phyloP scores from a whole-genome alignment of 495 filamentous ascomycete species.

The Aspergillus haitiensis region DNA sequence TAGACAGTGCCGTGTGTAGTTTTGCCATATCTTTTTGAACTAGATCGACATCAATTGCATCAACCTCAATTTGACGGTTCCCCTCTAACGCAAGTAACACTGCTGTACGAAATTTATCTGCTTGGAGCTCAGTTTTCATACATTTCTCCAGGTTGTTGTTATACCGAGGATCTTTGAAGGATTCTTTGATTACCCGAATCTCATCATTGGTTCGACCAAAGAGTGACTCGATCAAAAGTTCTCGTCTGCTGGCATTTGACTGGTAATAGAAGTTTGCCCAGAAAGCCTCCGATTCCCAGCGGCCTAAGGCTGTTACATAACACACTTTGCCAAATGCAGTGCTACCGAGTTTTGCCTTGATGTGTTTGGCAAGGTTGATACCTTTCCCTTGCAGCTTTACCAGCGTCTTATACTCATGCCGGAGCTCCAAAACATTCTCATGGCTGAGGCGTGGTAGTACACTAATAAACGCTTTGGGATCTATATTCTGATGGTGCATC shows the following conservation, averaged over 20 bases:
- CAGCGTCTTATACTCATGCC: conserved; percentile 83
- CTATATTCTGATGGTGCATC: conserved; percentile 61
- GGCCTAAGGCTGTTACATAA: conserved; percentile 85
- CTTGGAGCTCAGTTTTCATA: conserved; percentile 87
- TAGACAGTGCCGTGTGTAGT: conserved; percentile 66
- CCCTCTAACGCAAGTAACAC: conserved; percentile 81
- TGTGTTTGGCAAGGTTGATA: conserved; percentile 95
- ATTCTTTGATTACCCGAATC: conserved; percentile 84
- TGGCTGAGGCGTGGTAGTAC: conserved; percentile 80
- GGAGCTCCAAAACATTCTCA: conserved; percentile 80
- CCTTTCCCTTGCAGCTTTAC: conserved; percentile 79
- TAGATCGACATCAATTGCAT: conserved; percentile 55
- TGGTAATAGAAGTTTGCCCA: conserved; percentile 99
- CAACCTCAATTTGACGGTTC: conserved; percentile 73
- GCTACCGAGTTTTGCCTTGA: conserved; percentile 70
- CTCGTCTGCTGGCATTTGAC: conserved; percentile 73
- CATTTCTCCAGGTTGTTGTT: conserved; percentile 73
- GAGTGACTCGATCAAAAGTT: conserved; percentile 87
- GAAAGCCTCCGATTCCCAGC: conserved; percentile 92
- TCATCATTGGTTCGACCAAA: conserved; percentile 90
- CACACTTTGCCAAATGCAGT: conserved; percentile 81
- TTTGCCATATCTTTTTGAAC: conserved; percentile 70
- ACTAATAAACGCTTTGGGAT: conserved; percentile 70
- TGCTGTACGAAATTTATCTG: conserved; percentile 90
- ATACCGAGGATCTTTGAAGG: conserved; percentile 90